Evolutionary conservation across 768 basidiomycete genomes (phyloP), one percentile per base, ranked within the genome.

Genomic region (Amanita jacksonii): DNA sequence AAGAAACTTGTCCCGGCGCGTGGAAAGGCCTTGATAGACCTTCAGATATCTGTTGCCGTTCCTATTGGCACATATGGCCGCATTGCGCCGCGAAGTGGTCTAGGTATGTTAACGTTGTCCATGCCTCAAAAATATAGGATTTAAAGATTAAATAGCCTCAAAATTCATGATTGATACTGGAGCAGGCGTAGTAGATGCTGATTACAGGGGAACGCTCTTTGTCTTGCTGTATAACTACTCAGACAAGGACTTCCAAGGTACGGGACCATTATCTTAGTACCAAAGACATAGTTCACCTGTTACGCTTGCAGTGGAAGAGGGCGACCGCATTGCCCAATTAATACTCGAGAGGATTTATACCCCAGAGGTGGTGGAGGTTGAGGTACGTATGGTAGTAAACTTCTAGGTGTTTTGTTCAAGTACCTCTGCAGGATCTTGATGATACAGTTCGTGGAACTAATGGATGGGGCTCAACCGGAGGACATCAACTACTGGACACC

Each of bases 151-250:
- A 49, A 13, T 50, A 96, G 96, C 96, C 15, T 86, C 87, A 12
- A 99, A 99, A 59, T 92, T 89, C 61, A 91, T 90, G 80, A 97
- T 98, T 47, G 88, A 93, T 57, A 98, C 94, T 0, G 96, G 96
- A 1, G 96, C 96, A 8, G 96, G 94, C 16, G 96, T 99, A 5
- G 77, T 99, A 40, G 96, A 99, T 51, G 88, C 90, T 5, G 96
- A 99, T 61, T 98, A 99, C 62, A 74, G 96, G 42, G 96, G 96
- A 16, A 68, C 79, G 9, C 77, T 99, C 36, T 91, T 84, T 56
- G 88, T 98, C 27, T 70, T 99, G 22, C 70, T 99, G 34, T 97
- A 90, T 76, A 98, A 99, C 59, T 76, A 81, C 45, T 85, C 85
- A 0, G 89, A 96, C 60, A 69, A 77, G 47, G 90, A 97, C 54